A percentile compares a stretch with the other conserved stretches of the same genome.
Conservation (phyloP, 1,284 basidiomycete species). For the Trichosporon sp. region DNA sequence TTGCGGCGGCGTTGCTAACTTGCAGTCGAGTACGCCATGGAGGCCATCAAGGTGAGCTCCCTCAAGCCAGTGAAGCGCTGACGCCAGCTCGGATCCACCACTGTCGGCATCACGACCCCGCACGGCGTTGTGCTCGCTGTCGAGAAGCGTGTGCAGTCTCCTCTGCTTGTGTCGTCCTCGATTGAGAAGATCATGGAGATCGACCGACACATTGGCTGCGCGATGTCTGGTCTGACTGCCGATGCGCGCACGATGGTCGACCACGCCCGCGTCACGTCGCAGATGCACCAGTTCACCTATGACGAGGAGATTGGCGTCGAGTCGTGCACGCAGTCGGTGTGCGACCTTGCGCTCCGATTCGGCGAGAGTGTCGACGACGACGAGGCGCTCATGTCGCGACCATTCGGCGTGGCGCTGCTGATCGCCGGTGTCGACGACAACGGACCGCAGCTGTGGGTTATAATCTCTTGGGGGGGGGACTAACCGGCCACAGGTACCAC, state of each 20-base stretch:
- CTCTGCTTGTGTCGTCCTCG: conserved; percentile 86
- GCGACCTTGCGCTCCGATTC: conserved; percentile 93
- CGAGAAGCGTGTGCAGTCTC: conserved; percentile 97
- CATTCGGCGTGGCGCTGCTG: conserved; percentile 94
- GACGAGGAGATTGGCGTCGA: conserved; percentile 96
- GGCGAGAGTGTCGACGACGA: conserved; percentile 99
- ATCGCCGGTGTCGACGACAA: conserved; percentile 96
- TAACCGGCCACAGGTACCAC: conserved; percentile 63
- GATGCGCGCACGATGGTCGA: conserved; percentile 99
- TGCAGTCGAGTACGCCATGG: conserved; percentile 96
- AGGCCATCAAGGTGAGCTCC: conserved; percentile 91
- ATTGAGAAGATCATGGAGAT: conserved; percentile 99
- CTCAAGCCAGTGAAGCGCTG: no score
- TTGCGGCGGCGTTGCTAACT: conserved; percentile 8
- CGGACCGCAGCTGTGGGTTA: conserved; percentile 81
- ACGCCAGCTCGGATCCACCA: conserved; percentile 86
- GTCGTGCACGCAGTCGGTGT: conserved; percentile 94
- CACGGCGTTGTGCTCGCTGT: conserved; percentile 91
- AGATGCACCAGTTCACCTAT: conserved; percentile 96
- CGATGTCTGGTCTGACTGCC: conserved; percentile 96
- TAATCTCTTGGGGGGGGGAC: not conserved
- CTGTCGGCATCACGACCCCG: conserved; percentile 82
- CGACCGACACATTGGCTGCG: conserved; percentile 90
- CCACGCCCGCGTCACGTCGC: conserved; percentile 93
- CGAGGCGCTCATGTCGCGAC: conserved; percentile 97